Evolutionary conservation across 2,329 filamentous ascomycete genomes (phyloP).

Genomic region (Basipetospora chlamydospora): DNA sequence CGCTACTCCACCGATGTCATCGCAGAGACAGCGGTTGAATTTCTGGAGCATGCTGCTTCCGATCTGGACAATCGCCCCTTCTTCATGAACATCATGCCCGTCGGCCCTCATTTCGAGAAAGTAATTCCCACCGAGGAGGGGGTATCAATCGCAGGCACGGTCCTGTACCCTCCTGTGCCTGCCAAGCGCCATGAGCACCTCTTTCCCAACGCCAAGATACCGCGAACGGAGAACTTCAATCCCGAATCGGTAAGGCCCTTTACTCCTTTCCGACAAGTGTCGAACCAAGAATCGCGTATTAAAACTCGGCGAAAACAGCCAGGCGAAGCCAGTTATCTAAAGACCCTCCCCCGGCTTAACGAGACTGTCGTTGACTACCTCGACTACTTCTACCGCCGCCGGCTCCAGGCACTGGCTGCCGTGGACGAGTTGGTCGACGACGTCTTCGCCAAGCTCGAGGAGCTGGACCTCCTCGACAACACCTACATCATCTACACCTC

Average conservation of each 20-base stretch:
- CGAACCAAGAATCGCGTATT: neutral
- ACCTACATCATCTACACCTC: constrained; percentile 45
- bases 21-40: constrained; percentile 39
- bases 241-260: constrained; percentile 32
- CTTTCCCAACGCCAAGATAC: constrained; percentile 44
- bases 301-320: constrained; percentile 11
- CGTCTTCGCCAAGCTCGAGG: constrained; percentile 26
- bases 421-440: constrained; percentile 40
- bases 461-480: constrained; percentile 42
- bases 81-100: constrained; percentile 51
- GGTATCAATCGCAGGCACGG: constrained; percentile 12
- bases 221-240: constrained; percentile 52
- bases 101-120: constrained; percentile 50
- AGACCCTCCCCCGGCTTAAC: constrained; percentile 23
- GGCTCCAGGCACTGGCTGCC: constrained; percentile 35
- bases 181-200: constrained; percentile 46
- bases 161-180: constrained; percentile 35
- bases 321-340: constrained; percentile 14
- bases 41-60: constrained; percentile 44
- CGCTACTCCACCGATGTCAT: constrained; percentile 40
- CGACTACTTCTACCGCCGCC: constrained; percentile 35
- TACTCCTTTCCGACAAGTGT: neutral
- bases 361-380: constrained; percentile 27
- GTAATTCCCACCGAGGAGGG: constrained; percentile 1
- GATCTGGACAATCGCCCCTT: constrained; percentile 38